Base-by-base conservation (phyloP, 2,329 filamentous ascomycete genomes). In the Trichoderma sp. region DNA sequence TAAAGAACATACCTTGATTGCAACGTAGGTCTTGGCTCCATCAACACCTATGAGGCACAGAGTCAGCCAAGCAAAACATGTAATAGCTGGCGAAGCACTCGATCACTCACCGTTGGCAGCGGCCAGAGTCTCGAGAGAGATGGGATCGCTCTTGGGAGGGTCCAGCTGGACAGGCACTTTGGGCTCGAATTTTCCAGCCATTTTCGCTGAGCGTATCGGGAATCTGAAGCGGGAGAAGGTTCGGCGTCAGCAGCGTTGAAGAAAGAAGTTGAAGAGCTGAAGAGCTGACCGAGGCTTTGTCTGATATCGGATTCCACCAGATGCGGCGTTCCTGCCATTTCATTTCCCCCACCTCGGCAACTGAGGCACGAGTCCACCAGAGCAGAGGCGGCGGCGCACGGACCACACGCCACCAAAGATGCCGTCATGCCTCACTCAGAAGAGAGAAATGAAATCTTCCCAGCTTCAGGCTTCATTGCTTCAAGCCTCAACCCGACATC, bases 71-170 rank as follows among this genome's bases (percentile, higher is more conserved):
- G 30, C 9, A 10, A 14, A 39, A 17, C 44, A 47, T 55, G 50
- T 47, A 15, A 63, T 47, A 10, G 6, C 14, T 2, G 19, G 26
- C 10, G n/a, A 17, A 7, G 24, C 26, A 34, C 24, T 21, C 24
- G 45, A 21, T 5, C 19, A 48, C 87, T 73, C 82, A 96, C 95
- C 95, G 75, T 95, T 87, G 71, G 92, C 92, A 76, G 90, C 89
- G 45, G 89, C 83, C 68, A 99, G 83, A 72, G 94, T 88, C 66
- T 95, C 91, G 1, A 83, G 73, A n/a, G 88, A 88, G 72, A 99
- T 97, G 44, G 86, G 85, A 72, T 97, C 93, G 74, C 92, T 85
- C 80, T 96, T 98, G 15, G 95, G 95, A 44, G 92, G 89, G 65
- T 90, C 83, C 66, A 99, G 86, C 65, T 88, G 79, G 67, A 95